Evolutionary conservation across 2,329 filamentous ascomycete species (phyloP).

Genomic region (Fusarium albosuccineum): DNA sequence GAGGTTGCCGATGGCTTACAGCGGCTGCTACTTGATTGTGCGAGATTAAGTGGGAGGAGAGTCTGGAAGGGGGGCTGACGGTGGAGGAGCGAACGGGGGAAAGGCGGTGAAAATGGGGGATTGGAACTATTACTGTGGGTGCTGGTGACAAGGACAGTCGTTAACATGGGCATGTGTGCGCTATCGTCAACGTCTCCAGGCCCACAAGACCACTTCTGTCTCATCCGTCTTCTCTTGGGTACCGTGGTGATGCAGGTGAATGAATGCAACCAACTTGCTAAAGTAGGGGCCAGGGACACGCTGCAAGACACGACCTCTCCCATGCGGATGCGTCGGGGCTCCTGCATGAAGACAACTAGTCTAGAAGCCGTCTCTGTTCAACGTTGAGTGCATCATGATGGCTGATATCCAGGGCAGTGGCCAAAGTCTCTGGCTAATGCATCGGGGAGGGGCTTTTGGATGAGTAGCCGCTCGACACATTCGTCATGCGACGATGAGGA

Average conservation of each 20-base stretch:
- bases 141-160: conserved; percentile 20
- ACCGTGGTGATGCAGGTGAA: conserved; percentile 36
- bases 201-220: conserved; percentile 23
- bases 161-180: conserved; percentile 33
- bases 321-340: conserved; percentile 43
- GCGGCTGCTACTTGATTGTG: conserved; percentile 32
- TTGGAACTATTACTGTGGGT: conserved; percentile 19
- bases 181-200: conserved; percentile 27
- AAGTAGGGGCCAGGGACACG: conserved; percentile 29
- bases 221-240: conserved; percentile 30
- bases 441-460: conserved; percentile 25
- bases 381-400: conserved; percentile 23
- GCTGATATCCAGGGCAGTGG: conserved; percentile 31
- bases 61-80: conserved; percentile 35
- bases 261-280: conserved; percentile 22
- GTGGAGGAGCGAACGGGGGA: conserved; percentile 39
- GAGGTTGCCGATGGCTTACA: conserved; percentile 32
- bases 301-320: conserved; percentile 44
- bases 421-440: conserved; percentile 40
- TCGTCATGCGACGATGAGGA: conserved; percentile 42
- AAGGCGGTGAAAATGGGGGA: conserved; percentile 47
- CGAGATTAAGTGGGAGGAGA: conserved; percentile 39
- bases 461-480: conserved; percentile 32
- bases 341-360: conserved; percentile 44
- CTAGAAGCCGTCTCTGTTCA: conserved; percentile 32